Evolutionary conservation across 2,329 filamentous ascomycete species (phyloP).

Genomic region (Alternaria sp.): DNA sequence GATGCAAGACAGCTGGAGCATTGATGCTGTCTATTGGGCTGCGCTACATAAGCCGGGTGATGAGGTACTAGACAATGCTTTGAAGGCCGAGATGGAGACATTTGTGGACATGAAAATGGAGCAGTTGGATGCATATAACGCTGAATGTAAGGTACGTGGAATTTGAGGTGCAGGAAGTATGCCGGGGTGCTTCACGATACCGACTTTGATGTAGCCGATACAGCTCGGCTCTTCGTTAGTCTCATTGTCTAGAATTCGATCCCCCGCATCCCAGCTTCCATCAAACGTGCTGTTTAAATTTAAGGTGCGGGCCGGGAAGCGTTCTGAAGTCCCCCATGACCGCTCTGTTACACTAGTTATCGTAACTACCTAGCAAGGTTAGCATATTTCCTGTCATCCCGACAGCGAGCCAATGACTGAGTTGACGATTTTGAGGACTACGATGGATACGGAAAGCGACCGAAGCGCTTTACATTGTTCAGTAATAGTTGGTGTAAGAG

Average conservation of each 20-base stretch:
- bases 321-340: constrained; percentile 12
- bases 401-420: constrained; percentile 12
- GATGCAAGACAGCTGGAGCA: neutral
- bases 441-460: constrained; percentile 5
- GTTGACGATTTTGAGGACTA: neutral
- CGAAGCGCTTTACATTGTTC: neutral
- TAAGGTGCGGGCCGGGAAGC: constrained; percentile 12
- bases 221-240: neutral
- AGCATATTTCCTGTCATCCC: neutral
- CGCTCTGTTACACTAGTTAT: neutral
- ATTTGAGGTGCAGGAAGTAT: neutral
- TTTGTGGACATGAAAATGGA: constrained; percentile 19
- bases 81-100: constrained; percentile 8
- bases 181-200: neutral
- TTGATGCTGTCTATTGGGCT: constrained; percentile 35
- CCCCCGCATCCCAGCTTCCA: constrained; percentile 4
- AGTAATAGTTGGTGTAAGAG: neutral
- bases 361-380: neutral
- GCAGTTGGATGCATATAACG: constrained; percentile 17
- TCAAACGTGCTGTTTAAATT: constrained; percentile 2
- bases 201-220: neutral
- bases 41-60: constrained; percentile 13
- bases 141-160: neutral
- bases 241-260: neutral
- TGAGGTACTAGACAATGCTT: constrained; percentile 9